Evolutionary conservation across 2,329 filamentous ascomycete genomes (phyloP).

Genomic region (Cercospora sojina): DNA sequence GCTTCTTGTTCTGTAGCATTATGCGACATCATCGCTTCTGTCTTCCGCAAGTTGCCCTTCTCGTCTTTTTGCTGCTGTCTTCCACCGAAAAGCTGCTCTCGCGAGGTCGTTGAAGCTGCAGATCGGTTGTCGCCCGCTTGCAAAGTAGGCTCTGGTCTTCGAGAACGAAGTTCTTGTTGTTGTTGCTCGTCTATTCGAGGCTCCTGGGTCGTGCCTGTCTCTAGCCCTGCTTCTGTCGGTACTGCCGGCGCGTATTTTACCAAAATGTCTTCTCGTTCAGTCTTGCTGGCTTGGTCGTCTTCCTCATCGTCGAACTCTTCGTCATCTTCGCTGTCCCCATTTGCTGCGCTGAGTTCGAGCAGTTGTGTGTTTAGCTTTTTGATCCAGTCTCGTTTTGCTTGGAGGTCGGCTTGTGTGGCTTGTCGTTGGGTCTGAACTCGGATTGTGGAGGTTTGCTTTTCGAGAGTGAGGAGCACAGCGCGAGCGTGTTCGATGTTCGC

Average conservation of each 20-base stretch:
- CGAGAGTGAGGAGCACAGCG: slow-evolving; percentile 65
- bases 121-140: slow-evolving; percentile 30
- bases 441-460: slow-evolving; percentile 64
- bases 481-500: slow-evolving; percentile 71
- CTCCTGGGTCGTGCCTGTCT: slow-evolving; percentile 21
- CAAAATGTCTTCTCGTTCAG: slow-evolving; percentile 44
- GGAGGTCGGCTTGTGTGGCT: slow-evolving; percentile 63
- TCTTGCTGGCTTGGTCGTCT: slow-evolving; percentile 42
- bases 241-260: slow-evolving; percentile 46
- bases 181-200: slow-evolving; percentile 17
- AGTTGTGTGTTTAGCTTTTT: slow-evolving; percentile 66
- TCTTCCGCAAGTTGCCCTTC: slow-evolving; percentile 32
- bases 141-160: slow-evolving; percentile 23
- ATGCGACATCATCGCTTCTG: slow-evolving; percentile 70
- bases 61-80: slow-evolving; percentile 13
- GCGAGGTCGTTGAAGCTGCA: slow-evolving; percentile 38
- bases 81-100: slow-evolving; percentile 41
- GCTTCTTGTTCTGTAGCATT: slow-evolving; percentile 80
- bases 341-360: slow-evolving; percentile 65
- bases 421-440: slow-evolving; percentile 60
- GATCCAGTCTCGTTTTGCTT: slow-evolving; percentile 63
- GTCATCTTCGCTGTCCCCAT: slow-evolving; percentile 39
- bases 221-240: slow-evolving; percentile 31
- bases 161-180: slow-evolving; percentile 30
- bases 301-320: slow-evolving; percentile 45